These are phyloP conservation scores for Dichotomopilus funicola DNA, from an alignment of 2,329 filamentous ascomycete species.

Conservation along the genomic window DNA sequence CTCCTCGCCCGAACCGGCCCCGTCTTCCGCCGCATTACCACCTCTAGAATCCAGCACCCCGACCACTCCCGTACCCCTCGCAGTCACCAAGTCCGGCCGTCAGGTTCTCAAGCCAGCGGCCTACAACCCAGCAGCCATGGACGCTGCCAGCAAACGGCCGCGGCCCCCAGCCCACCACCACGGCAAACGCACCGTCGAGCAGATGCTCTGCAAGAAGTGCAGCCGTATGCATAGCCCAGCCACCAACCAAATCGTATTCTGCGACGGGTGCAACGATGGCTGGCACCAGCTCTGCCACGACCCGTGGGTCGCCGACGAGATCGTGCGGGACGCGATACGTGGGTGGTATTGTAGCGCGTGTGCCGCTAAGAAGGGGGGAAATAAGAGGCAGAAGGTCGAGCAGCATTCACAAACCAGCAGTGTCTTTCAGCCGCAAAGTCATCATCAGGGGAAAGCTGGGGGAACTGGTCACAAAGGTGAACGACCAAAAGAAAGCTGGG, in stretches of 20 bases:
- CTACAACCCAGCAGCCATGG: conserved; percentile 52
- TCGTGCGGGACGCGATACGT: conserved; percentile 61
- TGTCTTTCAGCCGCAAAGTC: neutral
- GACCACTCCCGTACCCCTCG: conserved; percentile 43
- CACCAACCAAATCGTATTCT: conserved; percentile 80
- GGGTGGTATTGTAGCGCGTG: conserved; percentile 62
- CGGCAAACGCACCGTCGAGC: conserved; percentile 54
- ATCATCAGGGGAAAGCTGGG: conserved; percentile 17
- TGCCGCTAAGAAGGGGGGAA: conserved; percentile 40
- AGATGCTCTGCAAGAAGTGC: conserved; percentile 65
- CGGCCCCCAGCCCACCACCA: conserved; percentile 31
- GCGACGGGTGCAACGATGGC: conserved; percentile 69
- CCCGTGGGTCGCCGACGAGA: conserved; percentile 63
- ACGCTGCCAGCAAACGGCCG: conserved; percentile 31
- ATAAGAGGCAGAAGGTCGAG: conserved; percentile 30
- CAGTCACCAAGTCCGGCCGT: conserved; percentile 69
- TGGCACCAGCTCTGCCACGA: conserved; percentile 82
- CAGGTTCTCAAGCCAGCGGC: conserved; percentile 60
- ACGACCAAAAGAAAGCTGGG: conserved; percentile 30
- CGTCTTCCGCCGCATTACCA: conserved; percentile 4
- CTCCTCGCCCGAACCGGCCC: conserved; percentile 22
- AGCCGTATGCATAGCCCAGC: conserved; percentile 62
- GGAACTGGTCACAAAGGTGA: conserved; percentile 12
- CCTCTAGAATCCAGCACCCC: conserved; percentile 4
- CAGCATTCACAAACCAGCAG: neutral